A percentile compares a stretch with the other conserved stretches of the same genome.
Conservation (phyloP, 371 early-diverging fungal genomes). For the Rhizopus sp. region DNA sequence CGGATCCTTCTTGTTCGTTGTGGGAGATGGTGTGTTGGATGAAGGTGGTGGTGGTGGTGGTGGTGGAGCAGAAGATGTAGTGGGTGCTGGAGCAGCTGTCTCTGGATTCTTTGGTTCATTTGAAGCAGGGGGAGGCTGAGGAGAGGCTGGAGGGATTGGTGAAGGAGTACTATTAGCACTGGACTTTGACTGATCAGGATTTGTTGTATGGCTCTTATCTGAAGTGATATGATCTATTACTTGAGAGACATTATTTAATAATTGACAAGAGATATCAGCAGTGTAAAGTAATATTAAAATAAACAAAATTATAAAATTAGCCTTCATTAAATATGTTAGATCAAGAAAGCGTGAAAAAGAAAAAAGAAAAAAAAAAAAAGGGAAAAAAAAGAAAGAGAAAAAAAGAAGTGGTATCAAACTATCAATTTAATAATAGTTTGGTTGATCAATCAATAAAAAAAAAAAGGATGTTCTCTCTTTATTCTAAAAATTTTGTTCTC, state of each 20-base stretch:
- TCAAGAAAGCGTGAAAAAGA: slow-evolving; percentile 4
- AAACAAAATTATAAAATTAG: not conserved
- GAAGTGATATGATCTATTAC: slow-evolving; percentile 5
- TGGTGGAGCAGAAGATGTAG: slow-evolving; percentile 4
- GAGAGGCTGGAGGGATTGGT: slow-evolving; percentile 6
- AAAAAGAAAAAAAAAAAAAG: not conserved
- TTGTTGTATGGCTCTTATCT: not conserved
- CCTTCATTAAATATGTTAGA: slow-evolving; percentile 4
- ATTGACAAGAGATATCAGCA: slow-evolving; percentile 6
- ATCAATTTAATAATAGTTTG: not conserved
- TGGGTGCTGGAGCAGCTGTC: slow-evolving; percentile 5
- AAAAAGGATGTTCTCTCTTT: slow-evolving; percentile 12
- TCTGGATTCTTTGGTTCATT: not conserved
- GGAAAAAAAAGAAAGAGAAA: too few species aligned
- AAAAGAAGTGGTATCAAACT: too few species aligned
- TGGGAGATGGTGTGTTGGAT: not conserved
- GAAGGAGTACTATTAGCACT: slow-evolving; percentile 8
- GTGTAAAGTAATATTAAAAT: slow-evolving; percentile 9
- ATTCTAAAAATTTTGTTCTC: slow-evolving; percentile 37
- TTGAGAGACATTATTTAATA: slow-evolving; percentile 15
- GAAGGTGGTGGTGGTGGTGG: not conserved
- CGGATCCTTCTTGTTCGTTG: not conserved
- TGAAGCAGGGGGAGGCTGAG: slow-evolving; percentile 7
- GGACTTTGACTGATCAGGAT: slow-evolving; percentile 11
- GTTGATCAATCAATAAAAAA: not conserved